phyloP scores from a whole-genome alignment of 305 asterid genomes.

The Salvia sclarea region DNA sequence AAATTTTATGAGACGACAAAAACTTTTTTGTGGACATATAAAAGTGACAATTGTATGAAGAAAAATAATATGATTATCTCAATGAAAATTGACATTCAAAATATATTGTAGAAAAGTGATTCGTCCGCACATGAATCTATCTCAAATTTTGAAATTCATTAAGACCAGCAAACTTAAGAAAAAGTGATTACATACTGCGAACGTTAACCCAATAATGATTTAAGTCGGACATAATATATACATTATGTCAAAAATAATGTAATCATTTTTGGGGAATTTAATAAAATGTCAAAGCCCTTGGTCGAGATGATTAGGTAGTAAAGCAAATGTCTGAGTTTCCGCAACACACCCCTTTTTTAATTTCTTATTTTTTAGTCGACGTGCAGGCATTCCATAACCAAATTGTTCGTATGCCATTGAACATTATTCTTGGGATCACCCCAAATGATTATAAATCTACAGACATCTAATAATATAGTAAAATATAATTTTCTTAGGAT shows the following conservation, averaged over 20 bases:
- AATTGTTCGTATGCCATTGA: constrained; percentile 19
- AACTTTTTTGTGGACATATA: too few species aligned
- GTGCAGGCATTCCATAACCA: constrained; percentile 32
- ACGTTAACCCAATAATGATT: constrained; percentile 4
- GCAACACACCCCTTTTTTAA: not conserved
- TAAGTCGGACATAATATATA: constrained; percentile 10
- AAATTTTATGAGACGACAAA: too few species aligned
- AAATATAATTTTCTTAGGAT: not conserved
- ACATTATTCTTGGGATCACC: constrained; percentile 21
- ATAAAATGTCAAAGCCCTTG: constrained; percentile 7
- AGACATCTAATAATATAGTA: not conserved
- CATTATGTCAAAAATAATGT: constrained; percentile 5
- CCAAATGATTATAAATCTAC: constrained; percentile 23
- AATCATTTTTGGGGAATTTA: not conserved
- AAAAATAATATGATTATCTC: too few species aligned
- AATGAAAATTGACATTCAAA: too few species aligned
- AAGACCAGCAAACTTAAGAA: not conserved
- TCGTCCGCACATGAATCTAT: too few species aligned
- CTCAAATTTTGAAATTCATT: not conserved
- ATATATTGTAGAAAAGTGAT: too few species aligned
- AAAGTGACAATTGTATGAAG: too few species aligned
- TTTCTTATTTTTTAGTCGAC: constrained; percentile 20
- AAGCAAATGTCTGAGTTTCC: constrained; percentile 18
- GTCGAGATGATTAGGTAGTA: constrained; percentile 19
- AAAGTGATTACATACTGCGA: not conserved